Base-by-base conservation (phyloP, 2,329 filamentous ascomycete genomes). In the Metarhizium guizhouense region DNA sequence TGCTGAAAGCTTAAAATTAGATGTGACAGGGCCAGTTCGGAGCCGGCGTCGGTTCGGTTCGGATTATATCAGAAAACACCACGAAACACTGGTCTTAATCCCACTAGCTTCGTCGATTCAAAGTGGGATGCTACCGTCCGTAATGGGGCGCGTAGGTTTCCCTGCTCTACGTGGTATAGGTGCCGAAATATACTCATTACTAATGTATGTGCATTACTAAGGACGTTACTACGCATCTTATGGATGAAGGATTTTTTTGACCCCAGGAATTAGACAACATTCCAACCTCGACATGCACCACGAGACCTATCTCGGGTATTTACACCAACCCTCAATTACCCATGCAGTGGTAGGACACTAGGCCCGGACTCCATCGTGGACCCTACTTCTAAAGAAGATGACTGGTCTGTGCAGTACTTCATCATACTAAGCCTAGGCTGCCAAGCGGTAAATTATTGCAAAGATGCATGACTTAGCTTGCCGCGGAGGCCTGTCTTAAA, bases 311-410 rank as follows among this genome's bases (percentile, higher is more conserved):
- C 14, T 45, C 40, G 25, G 29, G 32, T 13, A 48, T 59, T 4
- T 36, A 48, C 53, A 13, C 36, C 57, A 4, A 57, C 57, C 30
- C 54, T 59, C 45, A 59, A 59, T 40, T 59, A 55, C 47, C 57
- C 57, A 6, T 53, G 55, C 14, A 51, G 57, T 34, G 29, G 48
- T 29, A 30, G 49, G 7, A 42, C 52, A 14, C 48, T 49, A 25
- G 25, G 25, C 25, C 25, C 25, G 25, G 25, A 25, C 25, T 25
- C 25, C 25, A 25, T 25, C 25, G 25, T 25, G 25, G 3, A 25
- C 25, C 3, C 25, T 25, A 25, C 25, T 25, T 25, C 20, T 25
- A 25, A 20, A 25, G 20, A 25, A 25, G 3, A 25, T 13, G 14
- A 29, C 20, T 57, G 53, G 45, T 50, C 53, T 5, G 56, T 45